A percentile compares a stretch with the other conserved stretches of the same genome.
phyloP scores from a whole-genome alignment of 108 stramenopile genomes.

The Cyclotella kingstonii region DNA sequence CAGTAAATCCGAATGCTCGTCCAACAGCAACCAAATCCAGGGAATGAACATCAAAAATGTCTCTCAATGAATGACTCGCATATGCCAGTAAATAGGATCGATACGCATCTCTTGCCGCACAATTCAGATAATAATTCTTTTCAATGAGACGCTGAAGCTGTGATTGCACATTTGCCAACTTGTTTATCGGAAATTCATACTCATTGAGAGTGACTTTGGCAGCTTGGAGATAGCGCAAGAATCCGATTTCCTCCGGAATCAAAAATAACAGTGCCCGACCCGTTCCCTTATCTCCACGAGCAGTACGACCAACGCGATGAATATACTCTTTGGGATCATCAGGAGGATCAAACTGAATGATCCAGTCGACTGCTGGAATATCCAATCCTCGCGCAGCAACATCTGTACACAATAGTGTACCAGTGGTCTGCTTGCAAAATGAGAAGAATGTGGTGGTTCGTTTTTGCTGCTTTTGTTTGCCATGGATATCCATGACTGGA shows the following conservation, averaged over 20 bases:
- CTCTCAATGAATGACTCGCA: slow-evolving; percentile 95
- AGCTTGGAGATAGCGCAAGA: slow-evolving; percentile 92
- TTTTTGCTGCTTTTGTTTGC: slow-evolving; percentile 98
- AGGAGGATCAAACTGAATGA: slow-evolving; percentile 99
- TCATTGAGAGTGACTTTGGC: slow-evolving; percentile 98
- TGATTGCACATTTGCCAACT: slow-evolving; percentile 93
- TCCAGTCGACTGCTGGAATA: slow-evolving; percentile 98
- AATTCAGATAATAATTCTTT: slow-evolving; percentile 98
- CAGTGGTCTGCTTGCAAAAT: slow-evolving; percentile 93
- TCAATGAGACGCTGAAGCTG: slow-evolving; percentile 94
- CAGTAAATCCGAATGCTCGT: slow-evolving; percentile 94
- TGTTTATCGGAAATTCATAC: slow-evolving; percentile 95
- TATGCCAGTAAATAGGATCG: slow-evolving; percentile 95
- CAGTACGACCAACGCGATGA: slow-evolving; percentile 91
- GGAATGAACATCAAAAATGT: slow-evolving; percentile 97
- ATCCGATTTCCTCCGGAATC: slow-evolving; percentile 97
- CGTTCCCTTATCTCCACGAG: slow-evolving; percentile 88
- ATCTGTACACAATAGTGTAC: slow-evolving; percentile 97
- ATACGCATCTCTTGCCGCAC: slow-evolving; percentile 95
- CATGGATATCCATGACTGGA: slow-evolving; percentile 98
- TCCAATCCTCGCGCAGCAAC: slow-evolving; percentile 98
- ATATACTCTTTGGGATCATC: slow-evolving; percentile 99
- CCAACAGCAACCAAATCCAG: slow-evolving; percentile 95
- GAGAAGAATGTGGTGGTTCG: slow-evolving; percentile 98
- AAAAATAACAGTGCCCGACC: slow-evolving; percentile 97